These are phyloP conservation scores for Starmerella floris DNA, from an alignment of 805 yeast genomes.

Conservation along the genomic window DNA sequence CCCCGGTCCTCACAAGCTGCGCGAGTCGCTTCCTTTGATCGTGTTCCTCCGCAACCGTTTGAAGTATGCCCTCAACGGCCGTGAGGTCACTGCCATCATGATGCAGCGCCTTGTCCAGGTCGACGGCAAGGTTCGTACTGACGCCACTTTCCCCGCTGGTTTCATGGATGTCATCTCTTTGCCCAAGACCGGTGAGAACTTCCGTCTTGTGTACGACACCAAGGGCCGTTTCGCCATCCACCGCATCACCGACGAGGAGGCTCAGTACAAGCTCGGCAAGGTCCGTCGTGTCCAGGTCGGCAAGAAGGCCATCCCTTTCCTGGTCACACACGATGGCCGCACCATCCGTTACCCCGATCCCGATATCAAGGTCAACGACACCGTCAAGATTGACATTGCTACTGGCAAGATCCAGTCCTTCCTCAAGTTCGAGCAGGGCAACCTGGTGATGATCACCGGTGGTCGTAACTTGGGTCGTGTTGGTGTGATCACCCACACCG, in stretches of 20 bases:
- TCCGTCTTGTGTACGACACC: conserved; percentile 96
- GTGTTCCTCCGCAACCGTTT: conserved; percentile 97
- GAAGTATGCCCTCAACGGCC: conserved; percentile 97
- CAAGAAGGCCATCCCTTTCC: conserved; percentile 96
- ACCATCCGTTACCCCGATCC: conserved; percentile 99
- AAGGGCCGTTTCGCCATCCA: conserved; percentile 99
- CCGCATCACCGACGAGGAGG: conserved; percentile 99
- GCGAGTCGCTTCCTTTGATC: conserved; percentile 95
- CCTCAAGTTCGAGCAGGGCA: conserved; percentile 88
- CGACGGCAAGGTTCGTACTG: conserved; percentile 99
- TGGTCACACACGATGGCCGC: conserved; percentile 99
- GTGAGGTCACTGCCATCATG: conserved; percentile 95
- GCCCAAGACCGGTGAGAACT: conserved; percentile 98
- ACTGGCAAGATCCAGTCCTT: conserved; percentile 85
- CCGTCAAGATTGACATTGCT: conserved; percentile 92
- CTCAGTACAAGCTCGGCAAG: conserved; percentile 94
- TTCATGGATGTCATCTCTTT: conserved; percentile 97
- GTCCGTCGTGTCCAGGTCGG: conserved; percentile 97
- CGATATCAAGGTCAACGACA: conserved; percentile 88
- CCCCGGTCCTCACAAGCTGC: conserved; percentile 98
- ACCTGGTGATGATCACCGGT: conserved; percentile 85
- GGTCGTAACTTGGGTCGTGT: conserved; percentile 98
- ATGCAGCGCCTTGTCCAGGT: conserved; percentile 98
- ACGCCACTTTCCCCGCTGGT: conserved; percentile 97
- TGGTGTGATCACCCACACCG: conserved; percentile 92